Percentiles rank a stretch among this genome's conserved stretches.
These are phyloP conservation scores for Rhynchosporium agropyri DNA, from an alignment of 2,329 filamentous ascomycete genomes.

Conservation along the genomic window DNA sequence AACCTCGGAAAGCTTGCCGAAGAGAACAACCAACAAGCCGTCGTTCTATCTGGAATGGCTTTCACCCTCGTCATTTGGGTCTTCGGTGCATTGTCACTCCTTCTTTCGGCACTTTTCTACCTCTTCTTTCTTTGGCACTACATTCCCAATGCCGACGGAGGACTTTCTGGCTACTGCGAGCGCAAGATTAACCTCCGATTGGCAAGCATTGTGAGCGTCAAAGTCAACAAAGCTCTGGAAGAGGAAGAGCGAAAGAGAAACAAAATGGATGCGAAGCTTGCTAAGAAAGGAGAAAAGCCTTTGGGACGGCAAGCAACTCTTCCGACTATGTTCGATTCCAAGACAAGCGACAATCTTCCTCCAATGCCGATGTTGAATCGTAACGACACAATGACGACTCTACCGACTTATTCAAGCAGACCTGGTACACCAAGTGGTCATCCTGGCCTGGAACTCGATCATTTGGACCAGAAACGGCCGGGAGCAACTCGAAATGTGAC, in stretches of 20 bases:
- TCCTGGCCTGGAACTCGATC: constrained; percentile 53
- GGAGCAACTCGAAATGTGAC: constrained; percentile 54
- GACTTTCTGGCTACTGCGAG: constrained; percentile 82
- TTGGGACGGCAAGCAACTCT: constrained; percentile 66
- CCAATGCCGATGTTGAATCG: constrained; percentile 61
- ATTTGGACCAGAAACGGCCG: constrained; percentile 55
- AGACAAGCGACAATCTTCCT: constrained; percentile 56
- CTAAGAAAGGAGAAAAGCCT: constrained; percentile 56
- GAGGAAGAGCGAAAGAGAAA: constrained; percentile 69
- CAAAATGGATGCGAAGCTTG: constrained; percentile 52
- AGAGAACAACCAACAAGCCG: constrained; percentile 74
- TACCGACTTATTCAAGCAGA: constrained; percentile 64
- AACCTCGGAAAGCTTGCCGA: constrained; percentile 76
- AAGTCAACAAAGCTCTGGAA: constrained; percentile 85
- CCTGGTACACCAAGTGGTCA: constrained; percentile 54
- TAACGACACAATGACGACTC: constrained; percentile 61
- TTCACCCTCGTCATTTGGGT: constrained; percentile 92
- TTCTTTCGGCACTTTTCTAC: constrained; percentile 78
- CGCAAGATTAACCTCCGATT: constrained; percentile 88
- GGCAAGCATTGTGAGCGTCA: constrained; percentile 79
- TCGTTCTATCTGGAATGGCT: constrained; percentile 87
- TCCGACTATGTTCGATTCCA: constrained; percentile 59
- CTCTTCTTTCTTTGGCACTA: constrained; percentile 90
- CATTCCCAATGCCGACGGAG: constrained; percentile 80
- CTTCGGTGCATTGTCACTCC: constrained; percentile 73